Conservation (phyloP, 495 filamentous ascomycete genomes). For the Aspergillus wentii region DNA sequence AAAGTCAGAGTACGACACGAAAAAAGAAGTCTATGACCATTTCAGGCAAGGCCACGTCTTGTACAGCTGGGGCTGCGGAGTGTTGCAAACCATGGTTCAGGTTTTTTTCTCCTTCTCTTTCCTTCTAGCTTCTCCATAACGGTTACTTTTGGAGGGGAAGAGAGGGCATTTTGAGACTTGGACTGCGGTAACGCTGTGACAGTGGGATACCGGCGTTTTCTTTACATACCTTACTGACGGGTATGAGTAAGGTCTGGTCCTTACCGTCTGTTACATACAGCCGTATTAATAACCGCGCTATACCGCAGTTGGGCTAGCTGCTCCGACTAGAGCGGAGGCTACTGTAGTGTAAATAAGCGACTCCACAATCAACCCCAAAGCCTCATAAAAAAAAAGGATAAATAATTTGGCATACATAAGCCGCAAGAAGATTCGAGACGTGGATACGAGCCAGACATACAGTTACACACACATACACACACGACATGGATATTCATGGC, state of each 20-base stretch:
- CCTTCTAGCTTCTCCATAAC: constrained; percentile 2
- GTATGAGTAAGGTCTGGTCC: too few relatives aligned
- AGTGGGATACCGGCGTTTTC: too few relatives aligned
- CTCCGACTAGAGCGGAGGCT: constrained; percentile 8
- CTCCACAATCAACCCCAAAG: constrained; percentile 20
- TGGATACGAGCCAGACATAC: too few relatives aligned
- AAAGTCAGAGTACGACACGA: constrained; percentile 9
- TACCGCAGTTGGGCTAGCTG: constrained; percentile 2
- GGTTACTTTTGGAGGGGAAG: too few relatives aligned
- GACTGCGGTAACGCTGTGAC: too few relatives aligned
- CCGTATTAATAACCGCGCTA: constrained; percentile 3
- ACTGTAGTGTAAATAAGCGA: constrained; percentile 22
- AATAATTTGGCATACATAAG: background rate
- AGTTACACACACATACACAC: too few relatives aligned
- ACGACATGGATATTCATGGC: too few relatives aligned
- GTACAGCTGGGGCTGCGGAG: constrained; percentile 8
- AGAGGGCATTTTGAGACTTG: too few relatives aligned
- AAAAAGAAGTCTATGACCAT: constrained; percentile 12
- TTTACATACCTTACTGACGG: background rate
- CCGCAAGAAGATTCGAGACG: too few relatives aligned
- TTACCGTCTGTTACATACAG: too few relatives aligned
- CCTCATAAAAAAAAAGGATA: constrained; percentile 1
- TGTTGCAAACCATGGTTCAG: constrained; percentile 15
- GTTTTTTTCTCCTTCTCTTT: constrained; percentile 1
- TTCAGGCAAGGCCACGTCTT: constrained; percentile 6